Evolutionary conservation across 176 grass and related monocot genomes (phyloP), one percentile per base, ranked within the genome.

Genomic region (Musa troglodytarum): DNA sequence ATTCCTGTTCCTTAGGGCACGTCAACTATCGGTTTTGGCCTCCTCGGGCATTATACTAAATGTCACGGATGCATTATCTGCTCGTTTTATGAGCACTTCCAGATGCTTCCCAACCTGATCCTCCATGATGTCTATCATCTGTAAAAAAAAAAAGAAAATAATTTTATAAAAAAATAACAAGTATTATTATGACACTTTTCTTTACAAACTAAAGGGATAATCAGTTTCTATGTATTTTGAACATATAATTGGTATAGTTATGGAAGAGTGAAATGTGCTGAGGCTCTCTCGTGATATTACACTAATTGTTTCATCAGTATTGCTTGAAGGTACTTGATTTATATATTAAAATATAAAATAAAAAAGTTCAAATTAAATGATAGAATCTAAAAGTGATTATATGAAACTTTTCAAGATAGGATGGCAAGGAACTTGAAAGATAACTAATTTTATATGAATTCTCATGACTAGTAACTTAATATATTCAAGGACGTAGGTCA

Each of bases 91-190:
- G 69, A 85, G 68, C 76, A 89, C 89, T 87, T 83, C 73, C 61
- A 84, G 78, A 82, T 77, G 80, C 73, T 77, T 71, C 43, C 92
- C 89, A 56, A 86, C 68, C 10, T 83, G 89, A 79, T 87, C 92
- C 23, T 82, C 85, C 85, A 96, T 82, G 74, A 96, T 87, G 73
- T 86, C 77, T 82, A 87, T 81, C 70, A 96, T 96, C 87, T 92
- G 73, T 68, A 83, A 22, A 22, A 22, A 65, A 63, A 83, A 65
- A 63, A 69, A 43, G 4, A 34, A 5, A 43, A 43, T 0, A 43
- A 43, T 43, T 43, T 6, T 43, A 5, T 43, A 43, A 17, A 52
- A 52, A 49, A 63, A 56, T 43, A 43, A 29, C 64, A 81, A 50
- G 75, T 11, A 51, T 29, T 62, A 10, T 72, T 59, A 2, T 9